Conservation (phyloP, 805 yeast genomes). For the Yarrowia osloensis region DNA sequence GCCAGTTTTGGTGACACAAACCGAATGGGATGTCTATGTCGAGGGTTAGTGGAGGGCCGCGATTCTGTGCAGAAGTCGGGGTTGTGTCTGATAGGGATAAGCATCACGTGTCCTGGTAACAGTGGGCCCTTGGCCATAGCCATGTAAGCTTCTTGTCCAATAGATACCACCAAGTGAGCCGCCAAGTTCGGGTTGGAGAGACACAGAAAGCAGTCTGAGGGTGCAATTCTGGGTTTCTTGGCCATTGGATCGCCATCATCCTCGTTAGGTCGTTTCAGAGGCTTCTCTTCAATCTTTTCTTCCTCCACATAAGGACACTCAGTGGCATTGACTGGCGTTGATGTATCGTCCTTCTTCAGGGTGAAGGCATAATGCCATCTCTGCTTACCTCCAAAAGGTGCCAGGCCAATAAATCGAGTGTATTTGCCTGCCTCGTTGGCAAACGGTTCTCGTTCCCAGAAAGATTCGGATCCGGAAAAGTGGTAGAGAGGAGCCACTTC, state of each 20-base stretch:
- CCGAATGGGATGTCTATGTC: slow-evolving; percentile 37
- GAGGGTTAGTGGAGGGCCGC: slow-evolving; percentile 33
- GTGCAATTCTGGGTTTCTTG: slow-evolving; percentile 44
- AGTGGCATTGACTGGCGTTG: slow-evolving; percentile 1
- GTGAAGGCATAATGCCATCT: slow-evolving; percentile 80
- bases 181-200: slow-evolving; percentile 76
- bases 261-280: not conserved
- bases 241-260: slow-evolving; percentile 14
- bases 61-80: slow-evolving; percentile 47
- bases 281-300: not conserved
- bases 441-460: slow-evolving; percentile 60
- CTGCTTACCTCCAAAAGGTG: slow-evolving; percentile 54
- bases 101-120: slow-evolving; percentile 76
- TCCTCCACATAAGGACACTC: slow-evolving; percentile 1
- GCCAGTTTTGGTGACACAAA: slow-evolving; percentile 39
- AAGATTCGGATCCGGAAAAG: slow-evolving; percentile 53
- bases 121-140: slow-evolving; percentile 88
- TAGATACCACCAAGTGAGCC: slow-evolving; percentile 76
- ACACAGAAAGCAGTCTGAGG: slow-evolving; percentile 77
- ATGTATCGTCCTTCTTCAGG: slow-evolving; percentile 35
- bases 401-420: slow-evolving; percentile 68
- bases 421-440: slow-evolving; percentile 47
- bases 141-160: slow-evolving; percentile 65
- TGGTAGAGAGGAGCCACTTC: slow-evolving; percentile 59
- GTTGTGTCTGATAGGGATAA: slow-evolving; percentile 76